Evolutionary conservation across 1,284 basidiomycete genomes (phyloP).

Genomic region (Stereum hirsutum): DNA sequence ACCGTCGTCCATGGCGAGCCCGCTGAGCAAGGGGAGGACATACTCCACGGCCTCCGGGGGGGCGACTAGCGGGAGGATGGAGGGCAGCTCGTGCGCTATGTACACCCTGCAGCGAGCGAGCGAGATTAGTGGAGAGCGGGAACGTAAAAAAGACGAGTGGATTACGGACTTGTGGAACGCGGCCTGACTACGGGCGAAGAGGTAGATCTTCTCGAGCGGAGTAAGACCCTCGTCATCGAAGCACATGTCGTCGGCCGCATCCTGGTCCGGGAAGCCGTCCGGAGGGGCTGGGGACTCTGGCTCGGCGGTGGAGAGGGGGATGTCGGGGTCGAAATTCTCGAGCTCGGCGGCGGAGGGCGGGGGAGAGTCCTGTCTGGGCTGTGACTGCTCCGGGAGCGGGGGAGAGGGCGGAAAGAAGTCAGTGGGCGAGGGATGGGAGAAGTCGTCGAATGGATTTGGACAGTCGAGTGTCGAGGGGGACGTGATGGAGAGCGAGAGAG

Average conservation of each 20-base stretch:
- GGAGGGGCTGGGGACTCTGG: neutral
- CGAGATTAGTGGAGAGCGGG: neutral
- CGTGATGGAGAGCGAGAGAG: neutral
- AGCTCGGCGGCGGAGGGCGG: slow-evolving; percentile 6
- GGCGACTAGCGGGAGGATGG: slow-evolving; percentile 66
- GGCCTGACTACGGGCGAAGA: slow-evolving; percentile 83
- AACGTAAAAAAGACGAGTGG: neutral
- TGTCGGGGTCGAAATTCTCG: slow-evolving; percentile 12
- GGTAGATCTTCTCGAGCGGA: slow-evolving; percentile 88
- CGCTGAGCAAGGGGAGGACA: slow-evolving; percentile 83
- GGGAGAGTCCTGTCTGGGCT: slow-evolving; percentile 7
- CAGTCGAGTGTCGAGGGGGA: slow-evolving; percentile 6
- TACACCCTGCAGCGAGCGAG: slow-evolving; percentile 41
- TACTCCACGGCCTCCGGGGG: slow-evolving; percentile 92
- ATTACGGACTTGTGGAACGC: slow-evolving; percentile 56
- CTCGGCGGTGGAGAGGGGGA: slow-evolving; percentile 18
- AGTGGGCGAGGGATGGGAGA: slow-evolving; percentile 17
- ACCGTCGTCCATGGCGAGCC: slow-evolving; percentile 86
- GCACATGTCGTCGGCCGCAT: slow-evolving; percentile 33
- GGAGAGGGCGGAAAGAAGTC: slow-evolving; percentile 28
- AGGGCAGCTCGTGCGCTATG: slow-evolving; percentile 74
- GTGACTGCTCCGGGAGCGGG: slow-evolving; percentile 17
- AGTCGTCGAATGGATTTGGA: slow-evolving; percentile 6
- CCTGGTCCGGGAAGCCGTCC: slow-evolving; percentile 3
- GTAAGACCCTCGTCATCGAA: slow-evolving; percentile 72